Evolutionary conservation across 2,329 filamentous ascomycete species (phyloP).

Genomic region (Exophiala oligosperma): DNA sequence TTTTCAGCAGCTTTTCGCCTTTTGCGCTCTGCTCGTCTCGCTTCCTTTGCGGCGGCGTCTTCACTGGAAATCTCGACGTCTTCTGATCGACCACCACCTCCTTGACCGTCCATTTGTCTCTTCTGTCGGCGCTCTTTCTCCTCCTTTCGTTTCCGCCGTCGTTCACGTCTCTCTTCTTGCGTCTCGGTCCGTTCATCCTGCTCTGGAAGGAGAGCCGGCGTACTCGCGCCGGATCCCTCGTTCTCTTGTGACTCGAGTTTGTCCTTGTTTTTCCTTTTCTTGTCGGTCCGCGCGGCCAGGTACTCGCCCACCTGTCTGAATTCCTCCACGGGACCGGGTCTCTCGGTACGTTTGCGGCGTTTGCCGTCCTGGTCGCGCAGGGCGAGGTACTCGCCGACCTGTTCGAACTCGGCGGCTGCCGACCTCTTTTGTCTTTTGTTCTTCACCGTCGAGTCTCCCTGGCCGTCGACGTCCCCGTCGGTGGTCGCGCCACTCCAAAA

Average conservation of each 20-base stretch:
- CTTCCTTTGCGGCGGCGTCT: conserved; percentile 16
- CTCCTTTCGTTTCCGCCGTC: conserved; percentile 22
- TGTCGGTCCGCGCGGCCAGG: conserved; percentile 15
- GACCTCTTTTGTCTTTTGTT: conserved; percentile 12
- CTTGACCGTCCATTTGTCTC: not conserved
- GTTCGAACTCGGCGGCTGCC: conserved; percentile 16
- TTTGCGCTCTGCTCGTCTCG: conserved; percentile 21
- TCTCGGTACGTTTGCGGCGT: conserved; percentile 8
- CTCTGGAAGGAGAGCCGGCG: not conserved
- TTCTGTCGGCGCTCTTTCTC: conserved; percentile 13
- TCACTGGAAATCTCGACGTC: not conserved
- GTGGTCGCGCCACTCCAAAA: conserved; percentile 7
- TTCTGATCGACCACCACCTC: not conserved
- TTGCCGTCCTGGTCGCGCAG: conserved; percentile 23
- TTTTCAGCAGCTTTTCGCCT: conserved; percentile 21
- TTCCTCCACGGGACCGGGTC: conserved; percentile 21
- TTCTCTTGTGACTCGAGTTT: not conserved
- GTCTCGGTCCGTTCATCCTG: conserved; percentile 12
- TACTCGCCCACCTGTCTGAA: conserved; percentile 25
- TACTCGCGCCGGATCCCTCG: not conserved
- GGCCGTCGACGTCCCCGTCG: not conserved
- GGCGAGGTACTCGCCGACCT: conserved; percentile 19
- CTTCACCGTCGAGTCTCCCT: not conserved
- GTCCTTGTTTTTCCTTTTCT: conserved; percentile 15
- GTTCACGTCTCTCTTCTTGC: conserved; percentile 27